Evolutionary conservation across 2,329 filamentous ascomycete genomes (phyloP).

Genomic region (Arthrobotrys musiformis): DNA sequence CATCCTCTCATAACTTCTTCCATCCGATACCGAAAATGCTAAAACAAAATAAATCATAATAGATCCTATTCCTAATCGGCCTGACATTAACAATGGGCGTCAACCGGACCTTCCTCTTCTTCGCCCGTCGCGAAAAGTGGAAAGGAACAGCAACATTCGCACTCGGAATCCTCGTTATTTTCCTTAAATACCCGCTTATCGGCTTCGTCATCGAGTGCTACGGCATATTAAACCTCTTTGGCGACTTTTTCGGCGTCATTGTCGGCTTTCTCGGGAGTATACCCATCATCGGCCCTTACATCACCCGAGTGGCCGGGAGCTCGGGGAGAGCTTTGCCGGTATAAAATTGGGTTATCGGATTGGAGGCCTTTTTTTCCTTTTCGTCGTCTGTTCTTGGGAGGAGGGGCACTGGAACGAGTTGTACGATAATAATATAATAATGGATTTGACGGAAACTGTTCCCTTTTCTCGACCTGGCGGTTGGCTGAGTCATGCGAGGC

Average conservation of each 20-base stretch:
- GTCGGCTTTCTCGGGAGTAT: conserved; percentile 85
- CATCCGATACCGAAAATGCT: conserved; percentile 33
- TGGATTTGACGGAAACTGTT: neutral
- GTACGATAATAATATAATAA: neutral
- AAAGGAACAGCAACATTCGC: conserved; percentile 92
- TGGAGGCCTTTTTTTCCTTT: neutral
- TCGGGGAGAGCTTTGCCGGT: conserved; percentile 47
- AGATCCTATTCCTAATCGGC: conserved; percentile 98
- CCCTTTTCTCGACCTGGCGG: too few species aligned
- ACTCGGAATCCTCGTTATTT: conserved; percentile 81
- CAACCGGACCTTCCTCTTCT: conserved; percentile 91
- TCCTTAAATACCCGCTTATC: conserved; percentile 88
- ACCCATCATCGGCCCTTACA: conserved; percentile 86
- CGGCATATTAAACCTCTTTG: conserved; percentile 91
- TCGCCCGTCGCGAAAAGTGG: conserved; percentile 90
- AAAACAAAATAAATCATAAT: conserved; percentile 53
- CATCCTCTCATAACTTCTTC: conserved; percentile 40
- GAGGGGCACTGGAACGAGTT: neutral
- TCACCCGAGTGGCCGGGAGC: conserved; percentile 77
- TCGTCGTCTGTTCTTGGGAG: neutral
- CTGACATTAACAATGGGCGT: conserved; percentile 94
- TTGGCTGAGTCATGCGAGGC: too few species aligned
- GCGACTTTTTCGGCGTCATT: conserved; percentile 94
- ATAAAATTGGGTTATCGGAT: neutral
- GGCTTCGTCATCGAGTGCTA: conserved; percentile 93